Conservation (phyloP, 805 yeast species). For the Sporopachydermia quercuum region DNA sequence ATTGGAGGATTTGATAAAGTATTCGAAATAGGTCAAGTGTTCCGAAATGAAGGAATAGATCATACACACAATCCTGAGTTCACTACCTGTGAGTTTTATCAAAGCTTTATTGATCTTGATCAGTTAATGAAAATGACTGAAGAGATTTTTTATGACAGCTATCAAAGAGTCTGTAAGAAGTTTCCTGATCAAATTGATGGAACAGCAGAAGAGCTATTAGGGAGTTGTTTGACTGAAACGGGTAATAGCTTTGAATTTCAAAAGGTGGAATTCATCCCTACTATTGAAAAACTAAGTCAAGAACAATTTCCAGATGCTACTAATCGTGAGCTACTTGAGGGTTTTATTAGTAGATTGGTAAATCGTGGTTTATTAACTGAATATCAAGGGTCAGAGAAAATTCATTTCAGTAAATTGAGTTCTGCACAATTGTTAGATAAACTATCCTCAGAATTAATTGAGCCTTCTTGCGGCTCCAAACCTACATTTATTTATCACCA, state of each 20-base stretch:
- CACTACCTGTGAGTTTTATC: conserved; percentile 80
- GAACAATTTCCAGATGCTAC: conserved; percentile 29
- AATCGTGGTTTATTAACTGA: neutral
- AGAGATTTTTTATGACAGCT: conserved; percentile 30
- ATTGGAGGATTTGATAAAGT: conserved; percentile 78
- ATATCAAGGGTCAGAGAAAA: conserved; percentile 3
- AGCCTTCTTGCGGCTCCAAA: conserved; percentile 35
- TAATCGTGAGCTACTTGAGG: conserved; percentile 12
- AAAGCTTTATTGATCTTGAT: conserved; percentile 48
- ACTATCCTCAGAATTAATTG: conserved; percentile 46
- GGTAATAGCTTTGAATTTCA: conserved; percentile 17
- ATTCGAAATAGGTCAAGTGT: conserved; percentile 73
- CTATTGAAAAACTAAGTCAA: conserved; percentile 42
- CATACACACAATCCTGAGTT: conserved; percentile 91
- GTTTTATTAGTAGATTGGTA: neutral
- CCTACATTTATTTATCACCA: conserved; percentile 76
- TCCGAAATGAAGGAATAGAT: conserved; percentile 89
- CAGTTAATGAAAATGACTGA: conserved; percentile 57
- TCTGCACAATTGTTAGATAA: conserved; percentile 51
- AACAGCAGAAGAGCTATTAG: conserved; percentile 8
- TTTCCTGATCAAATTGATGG: conserved; percentile 6
- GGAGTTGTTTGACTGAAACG: neutral
- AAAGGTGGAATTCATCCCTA: conserved; percentile 50
- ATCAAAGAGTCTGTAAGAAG: conserved; percentile 16
- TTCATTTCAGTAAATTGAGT: conserved; percentile 2